Base-by-base conservation (phyloP, 768 basidiomycete species). In the Crassisporium funariophilum region DNA sequence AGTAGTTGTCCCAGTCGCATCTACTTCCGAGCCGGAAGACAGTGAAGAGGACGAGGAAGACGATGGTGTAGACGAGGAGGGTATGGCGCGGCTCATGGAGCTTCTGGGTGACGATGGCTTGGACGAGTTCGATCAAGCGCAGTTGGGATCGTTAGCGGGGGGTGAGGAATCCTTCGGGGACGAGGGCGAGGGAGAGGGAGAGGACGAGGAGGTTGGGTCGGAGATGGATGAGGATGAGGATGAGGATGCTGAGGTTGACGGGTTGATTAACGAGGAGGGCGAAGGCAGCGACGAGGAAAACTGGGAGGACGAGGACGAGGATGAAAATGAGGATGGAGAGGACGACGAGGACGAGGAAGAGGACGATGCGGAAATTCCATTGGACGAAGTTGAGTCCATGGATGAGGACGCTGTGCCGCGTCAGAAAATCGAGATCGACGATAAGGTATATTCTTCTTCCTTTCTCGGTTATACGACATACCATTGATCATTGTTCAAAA, bases 391-490 rank as follows among this genome's bases (percentile, higher is more conserved):
- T 5, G 83, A 84, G 13, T 78, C 76, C 13, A 74, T 91, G 11
- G 89, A 93, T 51, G 87, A 90, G 46, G 94, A 95, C 59, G 79
- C 73, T 1, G 77, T 93, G 21, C 90, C 87, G n/a, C 75, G 73
- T 48, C 86, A 86, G 73, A 95, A 93, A 72, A 67, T 91, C 36
- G 84, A 85, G 54, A 81, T 91, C 44, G 83, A 95, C 73, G 89
- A 95, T 67, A 79, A 78, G 56, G 92, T 88, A 41, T 36, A 81
- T 71, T 46, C 22, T 1, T 23, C 38, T 43, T 17, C 16, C 24
- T 37, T 24, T 36, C 8, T 25, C 15, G 4, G 24, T 29, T 33
- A 16, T 45, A 23, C 43, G 13, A 33, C 23, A 39, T 2, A n/a
- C 40, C 25, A 23, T 25, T 38, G 19, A 41, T 27, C 45, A 35